phyloP scores from a whole-genome alignment of 2,329 filamentous ascomycete genomes.

The Talaromyces sp. region DNA sequence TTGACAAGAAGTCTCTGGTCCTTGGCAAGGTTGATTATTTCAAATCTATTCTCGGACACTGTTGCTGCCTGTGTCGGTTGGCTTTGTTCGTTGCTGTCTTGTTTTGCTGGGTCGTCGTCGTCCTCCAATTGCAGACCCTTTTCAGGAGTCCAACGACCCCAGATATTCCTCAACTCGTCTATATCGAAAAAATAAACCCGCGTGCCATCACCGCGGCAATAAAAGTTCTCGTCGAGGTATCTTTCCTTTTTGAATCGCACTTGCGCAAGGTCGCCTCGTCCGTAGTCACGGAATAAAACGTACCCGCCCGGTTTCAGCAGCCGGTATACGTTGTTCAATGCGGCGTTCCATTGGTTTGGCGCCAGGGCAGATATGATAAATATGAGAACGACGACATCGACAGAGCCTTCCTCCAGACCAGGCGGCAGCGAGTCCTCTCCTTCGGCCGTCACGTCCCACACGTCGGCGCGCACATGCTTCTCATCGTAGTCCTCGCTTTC shows the following conservation, averaged over 20 bases:
- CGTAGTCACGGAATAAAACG: slow-evolving; percentile 94
- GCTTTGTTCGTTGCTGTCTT: slow-evolving; percentile 3
- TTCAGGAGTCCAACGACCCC: slow-evolving; percentile 52
- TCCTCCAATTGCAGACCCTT: slow-evolving; percentile 23
- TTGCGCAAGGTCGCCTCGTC: slow-evolving; percentile 89
- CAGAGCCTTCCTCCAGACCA: slow-evolving; percentile 67
- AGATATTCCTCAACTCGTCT: slow-evolving; percentile 74
- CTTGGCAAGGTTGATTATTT: slow-evolving; percentile 61
- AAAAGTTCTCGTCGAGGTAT: slow-evolving; percentile 95
- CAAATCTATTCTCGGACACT: not conserved
- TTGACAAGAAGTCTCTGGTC: slow-evolving; percentile 91
- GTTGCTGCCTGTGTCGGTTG: not conserved
- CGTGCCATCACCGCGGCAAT: slow-evolving; percentile 90
- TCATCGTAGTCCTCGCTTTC: slow-evolving; percentile 69
- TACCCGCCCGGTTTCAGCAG: slow-evolving; percentile 88
- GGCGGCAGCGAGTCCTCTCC: slow-evolving; percentile 57
- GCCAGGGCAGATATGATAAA: slow-evolving; percentile 95
- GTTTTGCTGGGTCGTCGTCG: slow-evolving; percentile 4
- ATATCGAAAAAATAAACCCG: slow-evolving; percentile 96
- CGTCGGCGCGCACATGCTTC: slow-evolving; percentile 73
- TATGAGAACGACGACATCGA: slow-evolving; percentile 89
- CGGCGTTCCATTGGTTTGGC: slow-evolving; percentile 76
- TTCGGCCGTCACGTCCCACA: slow-evolving; percentile 81
- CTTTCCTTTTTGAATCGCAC: slow-evolving; percentile 94
- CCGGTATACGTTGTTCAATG: slow-evolving; percentile 72